Conservation (phyloP, 768 basidiomycete genomes). For the Sarcomyxa edulis region DNA sequence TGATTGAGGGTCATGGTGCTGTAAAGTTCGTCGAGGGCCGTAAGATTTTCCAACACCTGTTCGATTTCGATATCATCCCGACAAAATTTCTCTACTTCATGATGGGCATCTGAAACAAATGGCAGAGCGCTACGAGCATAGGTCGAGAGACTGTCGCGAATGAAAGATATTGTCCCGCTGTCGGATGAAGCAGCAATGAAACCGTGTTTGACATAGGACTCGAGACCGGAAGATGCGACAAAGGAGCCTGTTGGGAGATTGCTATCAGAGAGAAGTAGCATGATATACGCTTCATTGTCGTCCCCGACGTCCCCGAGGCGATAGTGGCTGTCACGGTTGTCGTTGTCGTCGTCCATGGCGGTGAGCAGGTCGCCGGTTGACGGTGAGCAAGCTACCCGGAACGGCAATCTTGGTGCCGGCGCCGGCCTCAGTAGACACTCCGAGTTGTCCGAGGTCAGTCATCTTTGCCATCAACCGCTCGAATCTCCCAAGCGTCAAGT, state of each 20-base stretch:
- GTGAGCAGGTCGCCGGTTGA: too few relatives aligned
- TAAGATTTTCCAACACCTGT: conserved; percentile 25
- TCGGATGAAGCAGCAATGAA: conserved; percentile 37
- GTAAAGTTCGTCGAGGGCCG: conserved; percentile 67
- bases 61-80: conserved; percentile 9
- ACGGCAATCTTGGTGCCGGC: too few relatives aligned
- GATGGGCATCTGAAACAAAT: conserved; percentile 75
- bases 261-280: conserved; percentile 81
- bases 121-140: conserved; percentile 75
- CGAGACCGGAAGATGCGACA: conserved; percentile 90
- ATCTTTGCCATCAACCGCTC: too few relatives aligned
- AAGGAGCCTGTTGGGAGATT: conserved; percentile 98
- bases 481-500: too few relatives aligned
- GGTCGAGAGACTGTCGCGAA: conserved; percentile 67
- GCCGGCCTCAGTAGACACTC: too few relatives aligned
- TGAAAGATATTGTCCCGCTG: conserved; percentile 46
- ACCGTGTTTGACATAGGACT: conserved; percentile 86
- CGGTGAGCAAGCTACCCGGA: not conserved
- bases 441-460: too few relatives aligned
- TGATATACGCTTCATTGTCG: conserved; percentile 58
- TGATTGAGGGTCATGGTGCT: conserved; percentile 89
- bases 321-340: too few relatives aligned
- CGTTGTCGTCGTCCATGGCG: conserved; percentile 28
- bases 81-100: conserved; percentile 23
- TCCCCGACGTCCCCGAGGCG: too few relatives aligned